Conservation (phyloP, 306 rosid genomes). For the Medicago lupulina region DNA sequence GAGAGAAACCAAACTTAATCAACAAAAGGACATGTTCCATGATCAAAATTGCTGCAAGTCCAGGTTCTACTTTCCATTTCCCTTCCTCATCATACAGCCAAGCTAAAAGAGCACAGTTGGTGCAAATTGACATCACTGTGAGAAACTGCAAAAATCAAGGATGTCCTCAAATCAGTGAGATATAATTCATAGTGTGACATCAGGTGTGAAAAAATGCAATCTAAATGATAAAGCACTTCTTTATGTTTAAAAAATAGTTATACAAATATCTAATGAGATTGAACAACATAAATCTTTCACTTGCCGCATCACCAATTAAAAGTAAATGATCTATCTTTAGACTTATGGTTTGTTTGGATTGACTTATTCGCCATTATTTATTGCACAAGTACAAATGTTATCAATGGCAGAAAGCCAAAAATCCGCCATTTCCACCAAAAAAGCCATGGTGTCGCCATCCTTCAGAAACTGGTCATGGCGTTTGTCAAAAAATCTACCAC, state of each 20-base stretch:
- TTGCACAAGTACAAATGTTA: not conserved
- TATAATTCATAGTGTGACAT: not conserved
- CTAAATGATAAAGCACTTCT: not conserved
- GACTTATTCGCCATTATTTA: not conserved
- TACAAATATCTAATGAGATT: not conserved
- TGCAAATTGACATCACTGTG: constrained; percentile 83
- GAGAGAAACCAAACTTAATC: constrained; percentile 89
- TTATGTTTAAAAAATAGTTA: not conserved
- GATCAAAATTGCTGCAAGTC: constrained; percentile 86
- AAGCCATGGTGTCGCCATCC: too few species aligned
- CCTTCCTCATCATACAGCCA: constrained; percentile 94
- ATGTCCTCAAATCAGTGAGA: constrained; percentile 37
- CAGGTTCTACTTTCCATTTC: constrained; percentile 97
- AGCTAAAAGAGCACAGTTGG: constrained; percentile 90
- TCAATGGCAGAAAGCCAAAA: too few species aligned
- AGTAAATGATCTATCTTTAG: not conserved
- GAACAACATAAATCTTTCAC: too few species aligned
- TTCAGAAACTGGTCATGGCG: too few species aligned
- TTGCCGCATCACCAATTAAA: too few species aligned
- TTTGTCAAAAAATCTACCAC: too few species aligned
- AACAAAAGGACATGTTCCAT: constrained; percentile 90
- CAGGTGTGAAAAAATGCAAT: not conserved
- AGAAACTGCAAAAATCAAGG: constrained; percentile 69
- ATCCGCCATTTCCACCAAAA: too few species aligned
- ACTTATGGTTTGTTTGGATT: not conserved